Evolutionary conservation across 805 yeast species (phyloP).

Genomic region (Cyberlindnera lachancei): DNA sequence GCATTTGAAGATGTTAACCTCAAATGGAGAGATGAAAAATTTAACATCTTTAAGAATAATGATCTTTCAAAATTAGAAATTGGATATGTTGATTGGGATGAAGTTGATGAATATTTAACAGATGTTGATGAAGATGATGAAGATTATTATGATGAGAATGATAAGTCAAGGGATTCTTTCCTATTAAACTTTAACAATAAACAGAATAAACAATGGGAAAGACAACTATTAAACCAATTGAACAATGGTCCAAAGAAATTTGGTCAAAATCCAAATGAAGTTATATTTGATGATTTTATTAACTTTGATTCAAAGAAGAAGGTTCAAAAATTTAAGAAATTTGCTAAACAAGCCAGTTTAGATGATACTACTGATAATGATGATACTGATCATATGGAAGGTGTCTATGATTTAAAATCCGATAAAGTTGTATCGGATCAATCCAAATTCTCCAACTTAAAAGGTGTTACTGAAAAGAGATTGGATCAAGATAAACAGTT

Average conservation of each 20-base stretch:
- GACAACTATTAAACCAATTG: conserved; percentile 14
- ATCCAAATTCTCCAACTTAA: conserved; percentile 3
- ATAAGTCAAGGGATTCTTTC: conserved; percentile 14
- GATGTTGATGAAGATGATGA: conserved; percentile 20
- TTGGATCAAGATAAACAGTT: conserved; percentile 17
- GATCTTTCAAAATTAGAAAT: conserved; percentile 46
- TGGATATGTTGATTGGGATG: conserved; percentile 64
- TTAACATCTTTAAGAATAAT: conserved; percentile 66
- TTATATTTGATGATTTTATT: conserved; percentile 13
- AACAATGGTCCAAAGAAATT: conserved; percentile 13
- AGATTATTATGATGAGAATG: conserved; percentile 7
- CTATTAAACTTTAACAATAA: conserved; percentile 13
- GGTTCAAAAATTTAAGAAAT: conserved; percentile 14
- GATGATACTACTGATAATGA: conserved; percentile 6
- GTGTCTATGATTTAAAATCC: conserved; percentile 19
- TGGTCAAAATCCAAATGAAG: conserved; percentile 16
- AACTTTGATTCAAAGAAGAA: conserved; percentile 15
- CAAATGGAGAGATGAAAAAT: conserved; percentile 68
- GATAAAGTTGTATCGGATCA: conserved; percentile 15
- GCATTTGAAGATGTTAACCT: conserved; percentile 73
- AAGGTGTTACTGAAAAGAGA: conserved; percentile 8
- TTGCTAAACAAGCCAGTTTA: conserved; percentile 2
- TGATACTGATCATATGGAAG: conserved; percentile 13
- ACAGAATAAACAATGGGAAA: conserved; percentile 17
- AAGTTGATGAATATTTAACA: conserved; percentile 36